Evolutionary conservation across 306 rosid species (phyloP).

Genomic region (Trifolium pratense): DNA sequence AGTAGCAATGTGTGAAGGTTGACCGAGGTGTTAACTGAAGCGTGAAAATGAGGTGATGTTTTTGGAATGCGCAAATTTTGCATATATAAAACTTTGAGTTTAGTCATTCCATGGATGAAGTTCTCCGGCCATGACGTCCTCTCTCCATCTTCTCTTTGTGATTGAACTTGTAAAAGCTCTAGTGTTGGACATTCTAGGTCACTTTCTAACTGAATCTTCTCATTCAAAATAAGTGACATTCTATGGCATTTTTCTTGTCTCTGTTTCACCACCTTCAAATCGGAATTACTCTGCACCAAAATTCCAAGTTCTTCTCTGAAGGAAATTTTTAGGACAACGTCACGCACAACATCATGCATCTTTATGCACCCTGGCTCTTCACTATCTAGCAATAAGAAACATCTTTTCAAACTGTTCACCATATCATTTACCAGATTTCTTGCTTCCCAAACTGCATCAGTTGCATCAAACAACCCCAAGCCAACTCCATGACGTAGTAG

Average conservation of each 20-base stretch:
- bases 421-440: background rate
- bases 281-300: background rate
- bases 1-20: slow-evolving; percentile 10
- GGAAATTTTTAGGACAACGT: background rate
- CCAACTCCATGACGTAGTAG: background rate
- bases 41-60: background rate
- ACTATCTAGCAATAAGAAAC: background rate
- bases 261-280: background rate
- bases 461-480: background rate
- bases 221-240: slow-evolving; percentile 21
- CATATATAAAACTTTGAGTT: background rate
- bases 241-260: background rate
- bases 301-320: background rate
- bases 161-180: background rate
- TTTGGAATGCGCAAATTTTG: background rate
- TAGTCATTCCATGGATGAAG: background rate
- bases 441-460: background rate
- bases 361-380: background rate
- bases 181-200: background rate
- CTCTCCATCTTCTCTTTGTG: background rate
- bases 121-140: background rate
- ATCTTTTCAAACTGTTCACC: background rate
- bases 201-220: background rate
- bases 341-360: background rate
- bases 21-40: slow-evolving; percentile 5